Conservation (phyloP, 116 monocot species). For the Phalaenopsis hybrid region DNA sequence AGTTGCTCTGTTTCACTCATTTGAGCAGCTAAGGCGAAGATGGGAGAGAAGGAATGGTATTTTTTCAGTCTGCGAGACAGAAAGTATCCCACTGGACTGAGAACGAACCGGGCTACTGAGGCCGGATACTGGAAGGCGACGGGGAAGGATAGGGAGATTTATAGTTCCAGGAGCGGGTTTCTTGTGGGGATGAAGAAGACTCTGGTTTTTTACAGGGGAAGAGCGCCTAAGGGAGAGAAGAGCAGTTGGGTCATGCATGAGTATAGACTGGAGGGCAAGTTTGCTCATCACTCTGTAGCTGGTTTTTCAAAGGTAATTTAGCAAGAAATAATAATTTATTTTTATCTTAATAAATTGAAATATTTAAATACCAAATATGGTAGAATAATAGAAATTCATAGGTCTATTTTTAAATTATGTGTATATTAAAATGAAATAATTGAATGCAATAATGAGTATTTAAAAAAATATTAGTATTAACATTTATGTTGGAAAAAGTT, state of each 20-base stretch:
- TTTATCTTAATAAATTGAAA: too few species aligned
- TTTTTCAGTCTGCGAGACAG: slow-evolving; percentile 83
- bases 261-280: slow-evolving; percentile 77
- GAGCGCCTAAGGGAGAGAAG: slow-evolving; percentile 70
- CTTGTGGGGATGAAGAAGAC: slow-evolving; percentile 98
- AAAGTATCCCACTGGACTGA: slow-evolving; percentile 86
- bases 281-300: slow-evolving; percentile 70
- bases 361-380: too few species aligned
- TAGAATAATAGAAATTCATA: too few species aligned
- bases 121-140: slow-evolving; percentile 54
- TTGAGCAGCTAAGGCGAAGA: slow-evolving; percentile 56
- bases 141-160: slow-evolving; percentile 86
- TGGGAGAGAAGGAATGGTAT: slow-evolving; percentile 97
- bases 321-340: too few species aligned
- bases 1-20: not conserved
- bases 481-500: too few species aligned
- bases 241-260: slow-evolving; percentile 98
- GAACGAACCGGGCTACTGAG: slow-evolving; percentile 77
- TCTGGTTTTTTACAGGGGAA: slow-evolving; percentile 90
- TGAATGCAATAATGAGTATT: too few species aligned
- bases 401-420: too few species aligned
- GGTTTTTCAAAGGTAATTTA: slow-evolving; percentile 61
- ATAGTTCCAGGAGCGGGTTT: slow-evolving; percentile 39
- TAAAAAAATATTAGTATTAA: too few species aligned
- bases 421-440: too few species aligned